Base-by-base conservation (phyloP, 2,329 filamentous ascomycete genomes). In the Xylaria sp. region DNA sequence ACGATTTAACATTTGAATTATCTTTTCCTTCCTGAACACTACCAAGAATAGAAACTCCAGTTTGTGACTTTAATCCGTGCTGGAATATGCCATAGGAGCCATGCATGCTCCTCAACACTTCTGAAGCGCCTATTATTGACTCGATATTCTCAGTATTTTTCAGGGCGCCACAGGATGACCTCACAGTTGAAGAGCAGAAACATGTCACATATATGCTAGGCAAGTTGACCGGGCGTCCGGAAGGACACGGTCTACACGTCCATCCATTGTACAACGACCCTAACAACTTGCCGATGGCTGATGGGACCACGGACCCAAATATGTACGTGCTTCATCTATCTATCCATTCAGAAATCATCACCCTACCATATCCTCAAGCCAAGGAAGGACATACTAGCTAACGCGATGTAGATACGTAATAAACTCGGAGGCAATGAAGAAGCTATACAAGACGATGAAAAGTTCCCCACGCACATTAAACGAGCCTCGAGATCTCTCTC, bases 381-480 rank as follows among this genome's bases (percentile, higher is more conserved):
- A 15, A 25, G 5, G 13, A 46, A 48, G 13, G n/a, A 5, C 6
- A 18, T 6, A 15, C 12, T 23, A 12, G 28, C 23, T 72, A 18
- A 73, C 55, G 34, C 44, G 48, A 2, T 6, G 2, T 56, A 81
- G 80, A 63, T 81, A 81, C 56, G 79, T 81, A 25, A 80, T 80
- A 68, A 80, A 80, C 64, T 78, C 77, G 13, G 77, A 80, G 55
- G 78, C 77, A 0, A 71, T 73, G 20, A 80, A 80, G 73, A 80
- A 79, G 70, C 39, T 80, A 41, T 80, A 80, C 54, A 80, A 80
- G 28, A 81, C 79, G 1, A 80, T 81, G 79, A 78, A 78, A 62
- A 73, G 74, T 51, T 76, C 75, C 6, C 73, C 74, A 1, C 69
- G 57, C 4, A 59, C 66, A 15, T 57, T 63, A 1, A 74, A 51